Base-by-base conservation (phyloP, 2,329 filamentous ascomycete species). In the Paracorniculantispora psalliotae region DNA sequence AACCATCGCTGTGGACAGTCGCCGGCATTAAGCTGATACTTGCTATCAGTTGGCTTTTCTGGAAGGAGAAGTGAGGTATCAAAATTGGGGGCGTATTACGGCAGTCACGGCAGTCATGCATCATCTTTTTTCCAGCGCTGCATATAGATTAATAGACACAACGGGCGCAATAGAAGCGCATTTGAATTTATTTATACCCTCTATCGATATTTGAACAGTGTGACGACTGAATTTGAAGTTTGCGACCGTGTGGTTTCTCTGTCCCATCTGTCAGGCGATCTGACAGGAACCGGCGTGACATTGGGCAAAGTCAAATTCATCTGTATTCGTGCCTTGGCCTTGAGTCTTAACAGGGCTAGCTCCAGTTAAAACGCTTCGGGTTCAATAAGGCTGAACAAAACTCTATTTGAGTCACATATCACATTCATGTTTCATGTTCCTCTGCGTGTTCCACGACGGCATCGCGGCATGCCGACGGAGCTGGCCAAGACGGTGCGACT, bases 11-110 rank as follows among this genome's bases (percentile, higher is more conserved):
- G 17, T 81, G 78, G 77, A 66, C 79, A 8, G 72, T 73, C 8
- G 77, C 71, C 13, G 78, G 68, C 6, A 67, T 81, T 57, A 81
- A 81, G 68, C 61, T 77, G 9, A 56, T 70, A 1, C 72, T 77
- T 44, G 72, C 72, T 4, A 55, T 73, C 4, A 68, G 63, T n/a
- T 77, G 69, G 71, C 61, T 70, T 39, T 59, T 67, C 3, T 75
- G 73, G 73, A 66, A 65, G 46, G 61, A 63, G 39, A 46, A 52
- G n/a, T 59, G 28, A 44, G 15, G 13, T 35, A 13, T 17, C 7
- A 3, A 15, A 13, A 51, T 12, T 10, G 23, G 21, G n/a, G 39
- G 1, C 10, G 33, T 41, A 15, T 30, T 3, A 49, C 43, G 30
- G 25, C 7, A 33, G 37, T 39, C 55, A 25, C 23, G 23, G 7